Conservation (phyloP, 2,329 filamentous ascomycete species). For the Alternaria alternata region DNA sequence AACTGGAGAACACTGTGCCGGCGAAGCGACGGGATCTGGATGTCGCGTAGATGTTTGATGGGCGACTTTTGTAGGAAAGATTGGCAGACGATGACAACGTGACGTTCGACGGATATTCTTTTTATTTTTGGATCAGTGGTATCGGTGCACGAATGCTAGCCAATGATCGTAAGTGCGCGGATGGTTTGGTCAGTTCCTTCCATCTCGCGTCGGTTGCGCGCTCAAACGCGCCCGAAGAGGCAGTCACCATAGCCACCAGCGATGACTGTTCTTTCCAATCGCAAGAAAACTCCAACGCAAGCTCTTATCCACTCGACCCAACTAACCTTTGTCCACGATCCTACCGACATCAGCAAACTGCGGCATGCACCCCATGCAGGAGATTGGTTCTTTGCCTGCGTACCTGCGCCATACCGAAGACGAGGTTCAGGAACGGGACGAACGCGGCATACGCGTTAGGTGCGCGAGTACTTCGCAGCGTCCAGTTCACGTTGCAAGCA, state of each 20-base stretch:
- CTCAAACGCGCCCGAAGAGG: not conserved
- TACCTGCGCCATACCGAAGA: not conserved
- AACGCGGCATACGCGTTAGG: not conserved
- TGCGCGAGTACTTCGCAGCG: not conserved
- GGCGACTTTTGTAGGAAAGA: not conserved
- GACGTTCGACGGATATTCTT: slow-evolving; percentile 4
- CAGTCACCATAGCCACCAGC: not conserved
- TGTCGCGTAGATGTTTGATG: slow-evolving; percentile 9
- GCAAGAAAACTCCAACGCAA: not conserved
- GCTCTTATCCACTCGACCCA: not conserved
- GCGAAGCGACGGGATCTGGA: slow-evolving; percentile 20
- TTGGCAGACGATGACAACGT: slow-evolving; percentile 5
- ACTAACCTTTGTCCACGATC: not conserved
- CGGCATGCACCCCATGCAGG: no score
- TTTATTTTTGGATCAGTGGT: slow-evolving; percentile 16
- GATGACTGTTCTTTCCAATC: not conserved
- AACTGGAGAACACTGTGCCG: slow-evolving; percentile 14
- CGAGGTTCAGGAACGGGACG: not conserved
- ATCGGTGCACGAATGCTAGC: not conserved
- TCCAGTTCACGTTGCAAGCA: not conserved
- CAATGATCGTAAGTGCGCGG: not conserved
- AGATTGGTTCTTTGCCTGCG: not conserved
- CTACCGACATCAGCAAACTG: not conserved
- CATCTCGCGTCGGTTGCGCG: not conserved
- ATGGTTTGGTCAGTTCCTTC: not conserved